These are phyloP conservation scores for Magnaporthales sp. DNA, from an alignment of 2,329 filamentous ascomycete genomes.

Conservation along the genomic window DNA sequence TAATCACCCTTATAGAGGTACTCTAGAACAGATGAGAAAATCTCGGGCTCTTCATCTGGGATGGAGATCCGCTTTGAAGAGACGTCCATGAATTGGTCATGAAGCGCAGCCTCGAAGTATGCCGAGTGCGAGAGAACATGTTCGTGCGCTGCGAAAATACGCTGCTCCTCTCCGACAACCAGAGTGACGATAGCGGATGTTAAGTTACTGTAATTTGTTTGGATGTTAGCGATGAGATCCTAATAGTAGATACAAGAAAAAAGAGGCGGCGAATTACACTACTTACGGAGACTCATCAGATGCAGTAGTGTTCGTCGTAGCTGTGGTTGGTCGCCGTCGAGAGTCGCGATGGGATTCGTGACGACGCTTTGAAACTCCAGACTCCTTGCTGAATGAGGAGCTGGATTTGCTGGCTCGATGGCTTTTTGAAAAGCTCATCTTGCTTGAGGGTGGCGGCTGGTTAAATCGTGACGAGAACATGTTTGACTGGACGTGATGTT, in stretches of 20 bases:
- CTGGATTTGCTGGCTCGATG: slow-evolving; percentile 41
- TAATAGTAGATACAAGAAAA: neutral
- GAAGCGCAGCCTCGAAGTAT: slow-evolving; percentile 63
- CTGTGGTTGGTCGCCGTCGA: slow-evolving; percentile 38
- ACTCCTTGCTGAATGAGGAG: slow-evolving; percentile 45
- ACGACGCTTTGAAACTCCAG: slow-evolving; percentile 45
- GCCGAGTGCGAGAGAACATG: slow-evolving; percentile 71
- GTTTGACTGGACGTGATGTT: neutral
- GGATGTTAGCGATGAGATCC: neutral
- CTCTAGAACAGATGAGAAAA: slow-evolving; percentile 84
- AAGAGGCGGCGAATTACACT: slow-evolving; percentile 14
- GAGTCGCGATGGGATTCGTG: slow-evolving; percentile 46
- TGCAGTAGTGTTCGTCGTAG: slow-evolving; percentile 27
- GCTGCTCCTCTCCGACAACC: slow-evolving; percentile 69
- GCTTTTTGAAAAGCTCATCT: slow-evolving; percentile 44
- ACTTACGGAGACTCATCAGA: slow-evolving; percentile 24
- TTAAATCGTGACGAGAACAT: slow-evolving; percentile 6
- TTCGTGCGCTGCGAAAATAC: slow-evolving; percentile 87
- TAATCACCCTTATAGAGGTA: slow-evolving; percentile 94
- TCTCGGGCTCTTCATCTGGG: slow-evolving; percentile 78
- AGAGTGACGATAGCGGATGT: slow-evolving; percentile 70
- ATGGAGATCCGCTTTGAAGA: slow-evolving; percentile 66
- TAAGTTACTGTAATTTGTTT: slow-evolving; percentile 34
- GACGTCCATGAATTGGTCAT: slow-evolving; percentile 53
- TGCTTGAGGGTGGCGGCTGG: slow-evolving; percentile 12